Conservation (phyloP, 208 protist species). For the Trypanosoma avium region DNA sequence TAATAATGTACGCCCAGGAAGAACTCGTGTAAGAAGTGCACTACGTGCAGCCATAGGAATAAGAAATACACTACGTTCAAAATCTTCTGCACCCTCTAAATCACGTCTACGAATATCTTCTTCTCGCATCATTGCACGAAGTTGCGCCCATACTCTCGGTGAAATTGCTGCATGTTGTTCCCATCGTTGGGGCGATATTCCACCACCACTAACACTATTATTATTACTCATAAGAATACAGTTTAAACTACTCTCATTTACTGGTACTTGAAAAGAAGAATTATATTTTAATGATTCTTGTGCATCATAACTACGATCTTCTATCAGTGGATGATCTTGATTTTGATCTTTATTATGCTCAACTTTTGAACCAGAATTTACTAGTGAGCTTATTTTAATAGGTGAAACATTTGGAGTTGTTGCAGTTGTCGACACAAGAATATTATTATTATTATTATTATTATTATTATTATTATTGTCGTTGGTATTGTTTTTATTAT, state of each 20-base stretch:
- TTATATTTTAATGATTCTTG: neutral
- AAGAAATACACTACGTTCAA: slow-evolving; percentile 28
- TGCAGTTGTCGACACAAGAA: neutral
- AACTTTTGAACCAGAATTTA: neutral
- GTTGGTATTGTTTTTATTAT: too few relatives aligned
- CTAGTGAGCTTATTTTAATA: slow-evolving; percentile 6
- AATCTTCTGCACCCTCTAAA: slow-evolving; percentile 63
- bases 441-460: neutral
- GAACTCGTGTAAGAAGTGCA: slow-evolving; percentile 29
- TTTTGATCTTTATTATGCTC: neutral
- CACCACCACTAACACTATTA: too few relatives aligned
- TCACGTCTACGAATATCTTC: slow-evolving; percentile 69
- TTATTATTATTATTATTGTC: too few relatives aligned
- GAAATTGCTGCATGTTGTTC: neutral
- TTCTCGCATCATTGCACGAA: slow-evolving; percentile 49
- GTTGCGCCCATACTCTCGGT: slow-evolving; percentile 23
- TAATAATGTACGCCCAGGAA: neutral
- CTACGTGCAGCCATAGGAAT: slow-evolving; percentile 48
- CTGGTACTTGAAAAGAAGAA: too few relatives aligned
- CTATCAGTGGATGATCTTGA: neutral
- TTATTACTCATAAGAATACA: neutral
- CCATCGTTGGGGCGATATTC: neutral
- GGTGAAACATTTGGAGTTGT: slow-evolving; percentile 13
- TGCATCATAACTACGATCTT: neutral
- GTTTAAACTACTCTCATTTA: neutral